phyloP scores from a whole-genome alignment of 2,329 filamentous ascomycete species.

The Fusarium mundagurra region DNA sequence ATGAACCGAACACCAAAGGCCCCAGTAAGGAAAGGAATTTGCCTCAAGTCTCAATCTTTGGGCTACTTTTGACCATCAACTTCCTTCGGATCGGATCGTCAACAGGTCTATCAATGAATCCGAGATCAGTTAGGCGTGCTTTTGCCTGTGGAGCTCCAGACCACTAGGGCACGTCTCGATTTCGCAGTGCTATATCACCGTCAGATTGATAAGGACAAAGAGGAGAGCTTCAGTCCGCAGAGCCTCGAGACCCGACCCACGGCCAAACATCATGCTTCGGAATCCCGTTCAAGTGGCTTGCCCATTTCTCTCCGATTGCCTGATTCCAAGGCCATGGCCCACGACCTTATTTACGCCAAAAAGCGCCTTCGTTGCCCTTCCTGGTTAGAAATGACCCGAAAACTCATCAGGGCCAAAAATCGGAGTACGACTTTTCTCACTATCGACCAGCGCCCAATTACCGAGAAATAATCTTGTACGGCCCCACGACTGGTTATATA shows the following conservation, averaged over 20 bases:
- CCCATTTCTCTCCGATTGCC: background rate
- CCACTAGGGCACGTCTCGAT: background rate
- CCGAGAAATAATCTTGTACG: background rate
- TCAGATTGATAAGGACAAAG: background rate
- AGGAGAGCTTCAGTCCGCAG: background rate
- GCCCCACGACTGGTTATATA: background rate
- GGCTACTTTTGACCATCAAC: background rate
- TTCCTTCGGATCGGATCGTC: background rate
- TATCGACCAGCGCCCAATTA: background rate
- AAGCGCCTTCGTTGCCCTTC: background rate
- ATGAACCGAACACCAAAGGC: background rate
- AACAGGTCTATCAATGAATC: background rate
- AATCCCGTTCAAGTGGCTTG: background rate
- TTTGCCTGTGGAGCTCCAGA: background rate
- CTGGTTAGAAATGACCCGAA: background rate
- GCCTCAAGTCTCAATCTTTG: background rate
- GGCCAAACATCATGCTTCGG: background rate
- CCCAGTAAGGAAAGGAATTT: background rate
- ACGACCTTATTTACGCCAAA: background rate
- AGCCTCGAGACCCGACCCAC: too few relatives aligned
- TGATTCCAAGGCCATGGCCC: background rate
- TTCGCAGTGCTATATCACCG: background rate
- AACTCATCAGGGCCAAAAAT: background rate
- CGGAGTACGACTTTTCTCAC: background rate
- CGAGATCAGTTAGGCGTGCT: background rate